Conservation (phyloP, 2,329 filamentous ascomycete genomes). For the Rasamsonia emersonii region DNA sequence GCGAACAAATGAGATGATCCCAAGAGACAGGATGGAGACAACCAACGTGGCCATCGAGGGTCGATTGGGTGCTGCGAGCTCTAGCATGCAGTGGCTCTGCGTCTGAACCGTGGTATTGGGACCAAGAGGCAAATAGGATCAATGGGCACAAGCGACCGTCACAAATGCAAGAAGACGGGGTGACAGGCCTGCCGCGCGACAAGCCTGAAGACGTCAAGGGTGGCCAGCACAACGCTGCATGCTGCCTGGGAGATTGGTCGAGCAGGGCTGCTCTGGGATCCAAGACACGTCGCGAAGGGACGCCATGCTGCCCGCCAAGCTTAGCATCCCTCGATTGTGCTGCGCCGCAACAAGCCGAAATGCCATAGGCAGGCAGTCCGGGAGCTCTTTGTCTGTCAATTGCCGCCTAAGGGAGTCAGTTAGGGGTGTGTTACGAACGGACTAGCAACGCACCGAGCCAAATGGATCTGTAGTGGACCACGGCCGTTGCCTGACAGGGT, state of each 20-base stretch:
- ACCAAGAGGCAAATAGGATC: slow-evolving; percentile 10
- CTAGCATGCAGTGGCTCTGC: slow-evolving; percentile 9
- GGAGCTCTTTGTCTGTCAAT: too few relatives aligned
- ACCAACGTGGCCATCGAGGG: slow-evolving; percentile 10
- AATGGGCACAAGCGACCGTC: slow-evolving; percentile 5
- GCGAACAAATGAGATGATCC: slow-evolving; percentile 8
- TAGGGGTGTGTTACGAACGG: too few relatives aligned
- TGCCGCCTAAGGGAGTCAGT: too few relatives aligned
- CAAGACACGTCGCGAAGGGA: not conserved
- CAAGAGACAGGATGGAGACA: slow-evolving; percentile 3
- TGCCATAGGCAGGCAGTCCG: too few relatives aligned
- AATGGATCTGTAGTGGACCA: too few relatives aligned
- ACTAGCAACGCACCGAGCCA: too few relatives aligned
- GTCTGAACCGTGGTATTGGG: slow-evolving; percentile 12
- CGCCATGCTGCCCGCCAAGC: too few relatives aligned
- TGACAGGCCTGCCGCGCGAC: slow-evolving; percentile 14
- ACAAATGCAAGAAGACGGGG: slow-evolving; percentile 7
- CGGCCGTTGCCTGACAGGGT: too few relatives aligned
- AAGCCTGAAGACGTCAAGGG: slow-evolving; percentile 9
- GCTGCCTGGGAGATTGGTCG: too few relatives aligned
- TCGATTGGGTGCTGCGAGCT: slow-evolving; percentile 7
- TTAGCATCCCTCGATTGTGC: too few relatives aligned
- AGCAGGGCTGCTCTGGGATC: slow-evolving; percentile 1
- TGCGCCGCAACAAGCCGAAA: too few relatives aligned
- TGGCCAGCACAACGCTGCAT: slow-evolving; percentile 21